These are phyloP conservation scores for Mucor circinelloides DNA, from an alignment of 371 early-diverging fungal genomes.

Conservation along the genomic window DNA sequence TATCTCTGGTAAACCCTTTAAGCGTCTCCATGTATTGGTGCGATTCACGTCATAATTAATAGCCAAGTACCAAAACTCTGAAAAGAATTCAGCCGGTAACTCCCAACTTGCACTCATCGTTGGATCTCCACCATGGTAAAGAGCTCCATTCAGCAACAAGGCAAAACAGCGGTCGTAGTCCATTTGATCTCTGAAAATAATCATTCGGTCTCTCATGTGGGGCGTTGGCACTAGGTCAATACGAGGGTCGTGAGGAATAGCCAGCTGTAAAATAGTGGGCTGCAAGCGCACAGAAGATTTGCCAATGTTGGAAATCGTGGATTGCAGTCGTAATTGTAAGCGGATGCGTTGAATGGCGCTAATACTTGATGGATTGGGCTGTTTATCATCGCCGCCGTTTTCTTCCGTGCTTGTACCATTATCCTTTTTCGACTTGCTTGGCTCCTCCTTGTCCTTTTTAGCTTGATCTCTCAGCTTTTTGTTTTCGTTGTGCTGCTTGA, in stretches of 20 bases:
- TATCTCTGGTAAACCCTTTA: slow-evolving; percentile 41
- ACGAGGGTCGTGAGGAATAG: slow-evolving; percentile 61
- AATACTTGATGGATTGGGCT: slow-evolving; percentile 30
- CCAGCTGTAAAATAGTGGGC: slow-evolving; percentile 44
- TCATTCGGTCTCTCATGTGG: slow-evolving; percentile 64
- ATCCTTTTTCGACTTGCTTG: background rate
- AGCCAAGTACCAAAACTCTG: slow-evolving; percentile 52
- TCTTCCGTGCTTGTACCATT: background rate
- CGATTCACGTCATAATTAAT: slow-evolving; percentile 37
- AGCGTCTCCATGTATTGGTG: slow-evolving; percentile 44
- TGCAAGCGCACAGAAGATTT: slow-evolving; percentile 32
- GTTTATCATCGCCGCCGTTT: background rate
- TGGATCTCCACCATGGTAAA: slow-evolving; percentile 62
- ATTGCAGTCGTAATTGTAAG: slow-evolving; percentile 43
- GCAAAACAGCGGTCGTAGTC: slow-evolving; percentile 61
- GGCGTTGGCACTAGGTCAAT: slow-evolving; percentile 63
- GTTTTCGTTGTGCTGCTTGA: slow-evolving; percentile 5
- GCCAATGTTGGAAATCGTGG: slow-evolving; percentile 28
- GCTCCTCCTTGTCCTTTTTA: slow-evolving; percentile 1
- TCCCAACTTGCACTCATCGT: slow-evolving; percentile 61
- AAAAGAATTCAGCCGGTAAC: slow-evolving; percentile 56
- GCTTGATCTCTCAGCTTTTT: background rate
- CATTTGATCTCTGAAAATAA: slow-evolving; percentile 56
- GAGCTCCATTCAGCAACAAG: slow-evolving; percentile 49
- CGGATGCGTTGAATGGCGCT: slow-evolving; percentile 49